Evolutionary conservation across 1,284 basidiomycete genomes (phyloP).

Genomic region (Xanthoconium separans): DNA sequence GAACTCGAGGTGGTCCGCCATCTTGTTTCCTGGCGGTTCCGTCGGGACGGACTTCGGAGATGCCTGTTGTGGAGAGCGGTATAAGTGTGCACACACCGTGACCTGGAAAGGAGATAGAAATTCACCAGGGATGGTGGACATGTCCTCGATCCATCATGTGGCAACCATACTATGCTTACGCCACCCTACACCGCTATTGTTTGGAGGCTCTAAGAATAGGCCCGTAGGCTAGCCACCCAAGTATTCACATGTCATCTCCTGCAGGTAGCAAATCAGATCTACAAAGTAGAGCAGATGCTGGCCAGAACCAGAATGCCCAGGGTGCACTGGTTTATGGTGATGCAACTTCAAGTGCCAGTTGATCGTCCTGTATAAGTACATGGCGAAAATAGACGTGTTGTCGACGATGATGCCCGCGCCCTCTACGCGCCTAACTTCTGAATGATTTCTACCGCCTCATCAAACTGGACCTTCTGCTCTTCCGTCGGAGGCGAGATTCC

Average conservation of each 20-base stretch:
- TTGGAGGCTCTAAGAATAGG: too few relatives aligned
- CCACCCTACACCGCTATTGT: too few relatives aligned
- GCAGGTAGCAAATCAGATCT: neutral
- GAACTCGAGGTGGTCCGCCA: slow-evolving; percentile 39
- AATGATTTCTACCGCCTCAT: slow-evolving; percentile 66
- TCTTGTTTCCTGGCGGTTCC: slow-evolving; percentile 25
- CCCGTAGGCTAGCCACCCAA: too few relatives aligned
- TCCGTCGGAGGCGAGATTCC: slow-evolving; percentile 53
- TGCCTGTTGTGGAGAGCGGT: slow-evolving; percentile 32
- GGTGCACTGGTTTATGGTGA: too few relatives aligned
- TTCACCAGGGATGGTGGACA: neutral
- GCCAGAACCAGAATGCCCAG: too few relatives aligned
- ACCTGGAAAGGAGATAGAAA: slow-evolving; percentile 1
- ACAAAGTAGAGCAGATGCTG: too few relatives aligned
- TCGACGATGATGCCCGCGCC: neutral
- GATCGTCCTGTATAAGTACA: neutral
- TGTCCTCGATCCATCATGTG: too few relatives aligned
- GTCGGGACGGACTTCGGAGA: slow-evolving; percentile 51
- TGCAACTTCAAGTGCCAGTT: neutral
- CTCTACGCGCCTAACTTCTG: slow-evolving; percentile 43
- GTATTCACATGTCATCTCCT: neutral
- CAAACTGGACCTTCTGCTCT: slow-evolving; percentile 63
- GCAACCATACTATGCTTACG: too few relatives aligned
- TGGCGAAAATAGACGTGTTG: neutral
- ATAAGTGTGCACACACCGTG: neutral